phyloP scores from a whole-genome alignment of 305 asterid species.

The Fraxinus sp. region DNA sequence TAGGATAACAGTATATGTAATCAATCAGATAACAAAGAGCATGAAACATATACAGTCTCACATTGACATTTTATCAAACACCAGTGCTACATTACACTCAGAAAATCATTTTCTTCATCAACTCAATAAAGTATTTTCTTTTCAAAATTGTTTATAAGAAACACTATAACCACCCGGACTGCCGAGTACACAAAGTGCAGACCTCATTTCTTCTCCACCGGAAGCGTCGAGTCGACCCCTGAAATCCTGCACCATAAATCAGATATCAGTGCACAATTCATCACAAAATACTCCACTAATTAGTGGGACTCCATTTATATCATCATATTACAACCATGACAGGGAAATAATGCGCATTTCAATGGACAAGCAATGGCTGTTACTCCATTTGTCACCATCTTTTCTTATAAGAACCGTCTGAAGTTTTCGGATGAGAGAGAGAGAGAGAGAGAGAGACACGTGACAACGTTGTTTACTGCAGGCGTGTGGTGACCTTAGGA shows the following conservation, averaged over 20 bases:
- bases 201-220: slow-evolving; percentile 54
- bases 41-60: not conserved
- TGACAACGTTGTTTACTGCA: not conserved
- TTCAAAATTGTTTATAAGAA: not conserved
- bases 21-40: not conserved
- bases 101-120: not conserved
- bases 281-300: not conserved
- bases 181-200: not conserved
- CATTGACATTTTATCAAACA: slow-evolving; percentile 46
- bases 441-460: slow-evolving; percentile 1
- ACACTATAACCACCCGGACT: not conserved
- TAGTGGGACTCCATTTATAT: not conserved
- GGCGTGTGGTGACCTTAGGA: not conserved
- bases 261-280: not conserved
- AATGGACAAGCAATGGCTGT: slow-evolving; percentile 35
- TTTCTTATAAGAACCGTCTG: not conserved
- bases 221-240: slow-evolving; percentile 44
- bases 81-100: slow-evolving; percentile 13
- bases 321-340: slow-evolving; percentile 37
- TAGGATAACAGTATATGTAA: not conserved
- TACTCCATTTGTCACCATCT: slow-evolving; percentile 48
- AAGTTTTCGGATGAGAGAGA: not conserved
- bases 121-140: not conserved
- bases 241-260: slow-evolving; percentile 39
- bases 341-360: slow-evolving; percentile 34